A percentile compares a stretch with the other conserved stretches of the same genome.
These are phyloP conservation scores for Pleurotus pulmonarius DNA, from an alignment of 768 basidiomycete species.

Conservation along the genomic window DNA sequence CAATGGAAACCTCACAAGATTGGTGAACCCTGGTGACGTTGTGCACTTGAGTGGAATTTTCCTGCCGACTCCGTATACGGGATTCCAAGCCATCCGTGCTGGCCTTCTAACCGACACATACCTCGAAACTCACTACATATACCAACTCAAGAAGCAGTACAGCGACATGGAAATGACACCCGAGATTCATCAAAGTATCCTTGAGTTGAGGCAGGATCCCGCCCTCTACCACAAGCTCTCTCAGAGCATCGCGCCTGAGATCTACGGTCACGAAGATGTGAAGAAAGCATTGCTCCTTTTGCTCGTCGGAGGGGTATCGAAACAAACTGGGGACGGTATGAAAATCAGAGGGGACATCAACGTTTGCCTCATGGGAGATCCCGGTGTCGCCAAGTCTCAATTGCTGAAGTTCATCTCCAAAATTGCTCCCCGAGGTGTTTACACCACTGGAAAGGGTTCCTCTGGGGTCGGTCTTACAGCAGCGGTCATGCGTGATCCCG, in stretches of 20 bases:
- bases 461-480: conserved; percentile 99
- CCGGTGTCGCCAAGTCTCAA: conserved; percentile 98
- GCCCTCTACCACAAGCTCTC: conserved; percentile 86
- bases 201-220: conserved; percentile 66
- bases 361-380: conserved; percentile 98
- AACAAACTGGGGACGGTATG: conserved; percentile 95
- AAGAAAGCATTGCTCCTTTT: conserved; percentile 93
- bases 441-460: conserved; percentile 97
- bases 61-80: conserved; percentile 96
- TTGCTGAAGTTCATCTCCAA: conserved; percentile 97
- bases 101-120: conserved; percentile 97
- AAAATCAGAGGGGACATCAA: conserved; percentile 98
- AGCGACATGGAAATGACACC: conserved; percentile 91
- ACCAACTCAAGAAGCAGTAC: conserved; percentile 98
- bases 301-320: conserved; percentile 94
- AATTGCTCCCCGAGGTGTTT: conserved; percentile 94
- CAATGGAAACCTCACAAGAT: conserved; percentile 83
- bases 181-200: conserved; percentile 68
- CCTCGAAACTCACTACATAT: conserved; percentile 85
- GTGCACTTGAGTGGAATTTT: conserved; percentile 96
- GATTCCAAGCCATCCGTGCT: conserved; percentile 94
- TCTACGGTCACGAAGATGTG: conserved; percentile 95
- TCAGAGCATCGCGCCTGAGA: conserved; percentile 95
- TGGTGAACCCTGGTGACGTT: conserved; percentile 93
- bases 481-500: conserved; percentile 98